Evolutionary conservation across 2,329 filamentous ascomycete genomes (phyloP), one percentile per base, ranked within the genome.

Genomic region (Biscogniauxia sp.): DNA sequence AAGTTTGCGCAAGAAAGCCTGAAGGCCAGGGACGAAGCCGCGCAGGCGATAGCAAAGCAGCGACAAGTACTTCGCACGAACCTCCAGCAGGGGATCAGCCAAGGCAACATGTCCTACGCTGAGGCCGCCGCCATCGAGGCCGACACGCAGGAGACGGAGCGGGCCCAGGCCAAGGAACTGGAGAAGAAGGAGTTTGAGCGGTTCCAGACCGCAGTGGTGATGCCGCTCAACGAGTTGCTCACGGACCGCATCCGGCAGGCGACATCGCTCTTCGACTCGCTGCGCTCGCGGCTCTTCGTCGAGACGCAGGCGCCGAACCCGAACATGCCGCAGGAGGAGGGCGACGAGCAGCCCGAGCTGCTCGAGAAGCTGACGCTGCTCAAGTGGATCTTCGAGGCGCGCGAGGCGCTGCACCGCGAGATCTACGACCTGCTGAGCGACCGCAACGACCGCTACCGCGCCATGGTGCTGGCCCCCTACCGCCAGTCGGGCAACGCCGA

Each of bases 381-480:
- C 15, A 99, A 98, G 72, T 98, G 95, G 93, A 87, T 98, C 8
- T 98, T 97, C 69, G 95, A 99, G 74, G 90, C 91, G 0, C 88
- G 93, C n/a, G 95, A 99, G 76, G 83, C 85, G 53, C 82, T 98
- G 8, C 89, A 98, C 77, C 88, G 91, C 51, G 90, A 92, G 69
- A 85, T 94, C 57, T 97, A 92, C 71, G 91, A 96, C 68, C 79
- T 98, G 11, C 84, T 97, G 37, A 88, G 88, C 20, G 91, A 93
- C 73, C 90, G 93, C 56, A 95, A 97, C 70, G 85, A 93, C 61
- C 88, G 92, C 37, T 98, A 97, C 75, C 88, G 90, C 66, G 87
- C 90, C 58, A 89, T 97, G 68, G 90, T 97, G 7, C 78, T 96
- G 7, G 85, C 88, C 4, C 93, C 94, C 0, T 97, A 97, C 73